These are phyloP conservation scores for Paraphaeosphaeria minitans DNA, from an alignment of 2,329 filamentous ascomycete genomes.

Conservation along the genomic window DNA sequence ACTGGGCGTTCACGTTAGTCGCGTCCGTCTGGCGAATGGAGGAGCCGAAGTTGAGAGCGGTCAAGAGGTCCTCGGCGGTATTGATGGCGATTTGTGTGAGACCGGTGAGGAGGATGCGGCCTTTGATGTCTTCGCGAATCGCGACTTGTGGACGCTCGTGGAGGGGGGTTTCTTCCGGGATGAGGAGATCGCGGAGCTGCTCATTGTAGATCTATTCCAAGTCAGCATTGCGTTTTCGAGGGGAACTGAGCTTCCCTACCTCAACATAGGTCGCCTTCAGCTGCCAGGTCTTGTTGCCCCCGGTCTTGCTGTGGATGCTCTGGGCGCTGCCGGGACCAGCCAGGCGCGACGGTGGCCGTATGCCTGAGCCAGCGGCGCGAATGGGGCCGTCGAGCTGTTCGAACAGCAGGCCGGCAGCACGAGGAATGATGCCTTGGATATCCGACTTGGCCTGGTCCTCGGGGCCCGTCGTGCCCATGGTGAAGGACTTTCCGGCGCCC, in stretches of 20 bases:
- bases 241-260: background rate
- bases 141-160: conserved; percentile 79
- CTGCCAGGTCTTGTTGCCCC: conserved; percentile 79
- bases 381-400: conserved; percentile 74
- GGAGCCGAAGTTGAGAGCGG: conserved; percentile 89
- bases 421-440: conserved; percentile 90
- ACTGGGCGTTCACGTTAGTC: conserved; percentile 96
- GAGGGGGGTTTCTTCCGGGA: conserved; percentile 72
- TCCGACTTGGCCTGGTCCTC: conserved; percentile 72
- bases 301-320: conserved; percentile 48
- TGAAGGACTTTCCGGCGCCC: conserved; percentile 96
- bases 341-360: conserved; percentile 80
- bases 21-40: conserved; percentile 95
- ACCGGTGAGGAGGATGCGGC: conserved; percentile 91
- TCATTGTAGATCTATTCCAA: conserved; percentile 87
- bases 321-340: conserved; percentile 62
- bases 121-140: conserved; percentile 92
- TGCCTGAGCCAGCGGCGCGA: conserved; percentile 74
- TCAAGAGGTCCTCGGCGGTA: conserved; percentile 88
- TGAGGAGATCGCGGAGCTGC: conserved; percentile 84
- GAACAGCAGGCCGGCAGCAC: conserved; percentile 84
- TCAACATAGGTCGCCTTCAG: conserved; percentile 89
- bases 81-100: conserved; percentile 87
- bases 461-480: conserved; percentile 95
- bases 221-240: conserved; percentile 18